Conservation (phyloP, 495 filamentous ascomycete genomes). For the Tricharina praecox region DNA sequence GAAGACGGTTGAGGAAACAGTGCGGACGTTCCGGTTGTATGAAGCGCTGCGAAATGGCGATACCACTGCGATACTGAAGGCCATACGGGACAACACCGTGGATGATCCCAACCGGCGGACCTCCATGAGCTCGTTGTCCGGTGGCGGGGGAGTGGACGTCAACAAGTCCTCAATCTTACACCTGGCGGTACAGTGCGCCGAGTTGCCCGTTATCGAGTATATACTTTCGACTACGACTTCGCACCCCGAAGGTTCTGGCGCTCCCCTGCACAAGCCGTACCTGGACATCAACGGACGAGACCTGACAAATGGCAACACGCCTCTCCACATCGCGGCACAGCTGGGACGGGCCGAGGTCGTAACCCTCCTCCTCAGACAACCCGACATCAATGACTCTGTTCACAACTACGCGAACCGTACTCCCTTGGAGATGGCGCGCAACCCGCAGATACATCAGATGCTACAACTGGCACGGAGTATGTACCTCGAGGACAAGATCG, state of each 20-base stretch:
- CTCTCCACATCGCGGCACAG: slow-evolving; percentile 71
- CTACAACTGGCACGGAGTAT: slow-evolving; percentile 79
- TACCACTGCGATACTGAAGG: slow-evolving; percentile 73
- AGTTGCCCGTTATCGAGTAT: slow-evolving; percentile 88
- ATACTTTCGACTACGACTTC: slow-evolving; percentile 55
- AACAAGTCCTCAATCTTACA: slow-evolving; percentile 81
- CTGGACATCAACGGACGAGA: slow-evolving; percentile 82
- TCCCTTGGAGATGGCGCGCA: slow-evolving; percentile 74
- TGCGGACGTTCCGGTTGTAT: slow-evolving; percentile 82
- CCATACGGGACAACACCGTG: slow-evolving; percentile 49
- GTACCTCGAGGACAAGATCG: slow-evolving; percentile 71
- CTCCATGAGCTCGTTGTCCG: slow-evolving; percentile 34
- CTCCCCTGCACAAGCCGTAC: slow-evolving; percentile 19
- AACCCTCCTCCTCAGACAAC: slow-evolving; percentile 57
- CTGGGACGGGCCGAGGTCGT: slow-evolving; percentile 68
- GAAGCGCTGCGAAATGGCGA: slow-evolving; percentile 82
- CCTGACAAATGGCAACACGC: slow-evolving; percentile 70
- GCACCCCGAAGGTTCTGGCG: slow-evolving; percentile 32
- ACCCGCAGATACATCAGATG: slow-evolving; percentile 85
- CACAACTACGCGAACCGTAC: slow-evolving; percentile 78
- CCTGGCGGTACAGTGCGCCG: slow-evolving; percentile 91
- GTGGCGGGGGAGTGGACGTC: slow-evolving; percentile 30
- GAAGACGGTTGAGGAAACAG: slow-evolving; percentile 65
- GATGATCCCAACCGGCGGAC: slow-evolving; percentile 35
- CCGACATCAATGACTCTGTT: slow-evolving; percentile 73